Evolutionary conservation across 805 yeast genomes (phyloP).

Genomic region (Wickerhamomyces bovis): DNA sequence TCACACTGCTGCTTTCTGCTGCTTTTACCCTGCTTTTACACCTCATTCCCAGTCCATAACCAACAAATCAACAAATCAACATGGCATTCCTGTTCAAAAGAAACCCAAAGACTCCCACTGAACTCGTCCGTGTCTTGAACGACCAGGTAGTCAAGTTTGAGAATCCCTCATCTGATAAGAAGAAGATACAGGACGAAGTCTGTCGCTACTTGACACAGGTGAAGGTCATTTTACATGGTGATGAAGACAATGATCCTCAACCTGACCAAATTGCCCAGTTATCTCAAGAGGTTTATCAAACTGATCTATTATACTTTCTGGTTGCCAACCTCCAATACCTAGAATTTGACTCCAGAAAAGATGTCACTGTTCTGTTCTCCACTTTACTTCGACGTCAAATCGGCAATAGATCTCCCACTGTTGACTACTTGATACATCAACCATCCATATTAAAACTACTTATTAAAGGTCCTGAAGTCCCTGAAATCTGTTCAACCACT

Average conservation of each 20-base stretch:
- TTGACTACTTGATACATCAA: conserved; percentile 61
- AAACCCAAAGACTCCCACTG: conserved; percentile 85
- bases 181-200: conserved; percentile 66
- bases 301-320: conserved; percentile 62
- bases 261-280: conserved; percentile 50
- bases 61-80: neutral
- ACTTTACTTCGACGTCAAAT: conserved; percentile 73
- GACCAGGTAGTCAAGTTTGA: conserved; percentile 63
- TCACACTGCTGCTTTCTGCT: neutral
- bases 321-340: conserved; percentile 54
- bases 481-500: conserved; percentile 65
- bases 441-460: conserved; percentile 61
- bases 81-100: conserved; percentile 92
- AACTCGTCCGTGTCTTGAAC: conserved; percentile 65
- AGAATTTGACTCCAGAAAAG: conserved; percentile 88
- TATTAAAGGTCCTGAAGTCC: conserved; percentile 65
- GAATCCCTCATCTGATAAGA: conserved; percentile 25
- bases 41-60: too few relatives aligned
- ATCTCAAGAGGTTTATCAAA: conserved; percentile 71
- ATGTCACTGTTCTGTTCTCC: conserved; percentile 65
- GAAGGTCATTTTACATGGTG: conserved; percentile 62
- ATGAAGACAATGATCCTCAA: conserved; percentile 54
- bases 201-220: conserved; percentile 58
- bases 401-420: conserved; percentile 76
- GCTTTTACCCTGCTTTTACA: too few relatives aligned